These are phyloP conservation scores for Chenopodium album DNA, from an alignment of 148 eudicot species.

Conservation along the genomic window DNA sequence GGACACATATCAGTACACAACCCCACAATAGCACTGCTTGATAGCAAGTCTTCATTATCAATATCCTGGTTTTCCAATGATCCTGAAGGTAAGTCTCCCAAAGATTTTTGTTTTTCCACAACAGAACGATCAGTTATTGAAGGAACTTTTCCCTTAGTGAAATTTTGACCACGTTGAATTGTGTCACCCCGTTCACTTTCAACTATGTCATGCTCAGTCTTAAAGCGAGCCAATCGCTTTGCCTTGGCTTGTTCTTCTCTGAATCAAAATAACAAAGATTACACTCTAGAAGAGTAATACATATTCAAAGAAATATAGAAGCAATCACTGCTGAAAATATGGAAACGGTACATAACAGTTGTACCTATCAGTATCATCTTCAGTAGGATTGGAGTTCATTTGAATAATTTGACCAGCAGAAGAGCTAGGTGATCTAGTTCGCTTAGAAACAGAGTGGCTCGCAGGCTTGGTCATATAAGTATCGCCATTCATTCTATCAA, in stretches of 20 bases:
- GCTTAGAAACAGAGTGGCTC: conserved; percentile 50
- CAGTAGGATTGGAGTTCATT: conserved; percentile 30
- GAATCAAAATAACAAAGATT: conserved; percentile 20
- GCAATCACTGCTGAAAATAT: background rate
- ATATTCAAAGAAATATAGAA: conserved; percentile 11
- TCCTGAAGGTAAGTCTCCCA: conserved; percentile 36
- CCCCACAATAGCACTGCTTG: conserved; percentile 63
- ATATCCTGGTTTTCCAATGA: conserved; percentile 43
- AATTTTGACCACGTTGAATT: conserved; percentile 33
- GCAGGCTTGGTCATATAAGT: conserved; percentile 30
- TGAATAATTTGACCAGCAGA: conserved; percentile 42
- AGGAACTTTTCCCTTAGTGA: conserved; percentile 35
- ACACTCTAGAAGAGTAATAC: conserved; percentile 4
- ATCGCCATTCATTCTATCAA: conserved; percentile 34
- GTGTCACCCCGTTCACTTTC: conserved; percentile 55
- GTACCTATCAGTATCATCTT: conserved; percentile 63
- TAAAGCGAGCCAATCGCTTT: conserved; percentile 87
- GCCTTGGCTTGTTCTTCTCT: conserved; percentile 95
- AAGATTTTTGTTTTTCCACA: conserved; percentile 33
- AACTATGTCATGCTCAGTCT: conserved; percentile 32
- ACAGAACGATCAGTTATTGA: conserved; percentile 32
- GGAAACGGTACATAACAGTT: conserved; percentile 1
- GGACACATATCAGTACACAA: conserved; percentile 98
- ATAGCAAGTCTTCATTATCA: conserved; percentile 58
- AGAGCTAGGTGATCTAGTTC: conserved; percentile 66